Evolutionary conservation across 345 rosid species (phyloP).

Genomic region (Gossypium sturtianum): DNA sequence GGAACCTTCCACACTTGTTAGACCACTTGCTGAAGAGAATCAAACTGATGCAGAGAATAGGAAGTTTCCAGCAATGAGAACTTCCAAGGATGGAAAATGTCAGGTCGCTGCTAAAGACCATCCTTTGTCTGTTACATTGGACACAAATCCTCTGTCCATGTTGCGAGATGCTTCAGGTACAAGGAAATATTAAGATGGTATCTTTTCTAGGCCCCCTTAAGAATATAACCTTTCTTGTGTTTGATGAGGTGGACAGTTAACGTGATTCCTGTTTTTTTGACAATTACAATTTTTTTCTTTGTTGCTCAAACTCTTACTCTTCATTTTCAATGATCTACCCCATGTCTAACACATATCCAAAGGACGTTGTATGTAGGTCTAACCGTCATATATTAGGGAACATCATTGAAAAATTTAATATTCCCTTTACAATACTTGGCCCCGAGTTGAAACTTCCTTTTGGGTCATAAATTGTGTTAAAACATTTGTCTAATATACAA

Average conservation of each 20-base stretch:
- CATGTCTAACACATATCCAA: neutral
- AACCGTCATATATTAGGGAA: neutral
- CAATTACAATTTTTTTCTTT: neutral
- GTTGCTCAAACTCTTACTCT: neutral
- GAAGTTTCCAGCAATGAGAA: neutral
- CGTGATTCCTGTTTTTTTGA: neutral
- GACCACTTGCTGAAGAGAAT: constrained; percentile 22
- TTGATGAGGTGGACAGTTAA: constrained; percentile 3
- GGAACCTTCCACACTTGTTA: constrained; percentile 21
- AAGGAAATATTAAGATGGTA: constrained; percentile 6
- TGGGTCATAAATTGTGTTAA: neutral
- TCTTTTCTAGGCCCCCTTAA: neutral
- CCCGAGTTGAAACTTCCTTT: neutral
- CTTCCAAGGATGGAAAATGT: neutral
- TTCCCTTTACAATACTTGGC: neutral
- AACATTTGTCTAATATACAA: neutral
- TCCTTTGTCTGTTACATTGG: constrained; percentile 29
- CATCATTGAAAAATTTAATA: neutral
- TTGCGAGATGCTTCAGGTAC: constrained; percentile 38
- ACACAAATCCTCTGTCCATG: constrained; percentile 36
- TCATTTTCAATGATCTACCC: neutral
- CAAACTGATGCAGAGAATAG: constrained; percentile 13
- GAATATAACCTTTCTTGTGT: neutral
- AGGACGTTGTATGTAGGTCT: neutral
- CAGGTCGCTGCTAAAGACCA: constrained; percentile 19